phyloP scores from a whole-genome alignment of 1,284 basidiomycete species.

The Trametes versicolor region DNA sequence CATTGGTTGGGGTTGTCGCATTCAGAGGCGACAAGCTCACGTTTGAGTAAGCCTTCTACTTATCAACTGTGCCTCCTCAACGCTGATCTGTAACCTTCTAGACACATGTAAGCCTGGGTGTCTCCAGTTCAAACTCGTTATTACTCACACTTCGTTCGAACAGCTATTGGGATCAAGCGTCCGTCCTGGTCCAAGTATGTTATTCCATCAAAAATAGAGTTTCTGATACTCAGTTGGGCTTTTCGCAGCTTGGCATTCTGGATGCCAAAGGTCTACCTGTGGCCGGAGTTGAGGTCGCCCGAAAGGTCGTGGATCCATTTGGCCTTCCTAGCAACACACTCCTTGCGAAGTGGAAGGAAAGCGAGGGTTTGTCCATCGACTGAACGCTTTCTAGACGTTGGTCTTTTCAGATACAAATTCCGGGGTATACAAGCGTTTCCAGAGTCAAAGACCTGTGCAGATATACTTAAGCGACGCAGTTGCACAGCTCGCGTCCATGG shows the following conservation, averaged over 20 bases:
- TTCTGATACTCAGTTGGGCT: background rate
- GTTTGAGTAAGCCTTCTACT: constrained; percentile 53
- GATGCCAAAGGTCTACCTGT: constrained; percentile 47
- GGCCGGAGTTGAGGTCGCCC: constrained; percentile 51
- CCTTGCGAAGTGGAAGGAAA: constrained; percentile 51
- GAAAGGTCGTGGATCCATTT: constrained; percentile 55
- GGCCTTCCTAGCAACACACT: constrained; percentile 52
- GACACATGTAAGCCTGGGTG: constrained; percentile 42
- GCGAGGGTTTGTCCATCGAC: constrained; percentile 48
- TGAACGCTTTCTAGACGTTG: constrained; percentile 19
- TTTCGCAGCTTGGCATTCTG: constrained; percentile 49
- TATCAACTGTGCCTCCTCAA: background rate
- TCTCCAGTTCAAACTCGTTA: background rate
- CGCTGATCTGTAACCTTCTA: constrained; percentile 13
- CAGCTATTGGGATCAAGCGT: constrained; percentile 61
- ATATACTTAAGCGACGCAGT: too few relatives aligned
- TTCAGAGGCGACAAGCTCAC: constrained; percentile 62
- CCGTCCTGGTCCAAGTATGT: constrained; percentile 52
- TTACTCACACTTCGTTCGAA: background rate
- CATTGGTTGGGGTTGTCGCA: constrained; percentile 60
- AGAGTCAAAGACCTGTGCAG: background rate
- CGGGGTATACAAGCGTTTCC: background rate
- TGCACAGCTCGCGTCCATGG: background rate
- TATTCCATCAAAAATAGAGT: too few relatives aligned
- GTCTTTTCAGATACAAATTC: background rate